Evolutionary conservation across 2,329 filamentous ascomycete genomes (phyloP), one percentile per base, ranked within the genome.

Genomic region (Xylaria sp.): DNA sequence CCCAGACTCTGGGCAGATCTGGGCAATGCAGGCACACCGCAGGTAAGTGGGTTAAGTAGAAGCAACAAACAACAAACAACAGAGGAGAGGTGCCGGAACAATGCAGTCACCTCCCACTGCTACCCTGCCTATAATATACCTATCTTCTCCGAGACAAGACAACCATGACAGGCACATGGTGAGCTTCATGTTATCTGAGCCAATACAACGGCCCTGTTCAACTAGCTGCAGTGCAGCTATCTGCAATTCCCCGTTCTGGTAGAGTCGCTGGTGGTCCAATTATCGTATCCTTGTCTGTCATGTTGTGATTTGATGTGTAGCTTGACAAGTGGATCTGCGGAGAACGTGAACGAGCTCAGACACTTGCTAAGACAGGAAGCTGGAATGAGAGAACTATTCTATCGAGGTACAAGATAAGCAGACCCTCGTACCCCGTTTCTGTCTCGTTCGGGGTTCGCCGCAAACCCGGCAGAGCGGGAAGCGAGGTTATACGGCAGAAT

Each of bases 291-390:
- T 65, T 28, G 67, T 51, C n/a, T 13, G 25, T 18, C 31, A 23
- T 33, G 56, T 28, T 28, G 28, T 56, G 56, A 66, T 66, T 66
- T 36, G 58, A 59, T 39, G 36, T 55, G 56, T 60, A 49, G 55
- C 58, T 52, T 5, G 52, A 10, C 33, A 62, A 54, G 68, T 64
- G 68, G 64, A 65, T 54, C 54, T 43, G 41, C 63, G 28, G 68
- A 59, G 57, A 59, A 52, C 33, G 49, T 52, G 52, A 36, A 28
- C 41, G 41, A 59, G 54, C 48, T 48, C 51, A 20, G 31, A 67
- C 28, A 48, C 66, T 66, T 66, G 57, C 69, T 66, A 36, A 71
- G 69, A 69, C 51, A 64, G 70, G 70, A 66, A 71, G 70, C 54
- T 71, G 66, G 36, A 39, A 62, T 28, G 55, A 39, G 20, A 56